Evolutionary conservation across 2,329 filamentous ascomycete species (phyloP).

Genomic region (Aspergillus aculeatinus): DNA sequence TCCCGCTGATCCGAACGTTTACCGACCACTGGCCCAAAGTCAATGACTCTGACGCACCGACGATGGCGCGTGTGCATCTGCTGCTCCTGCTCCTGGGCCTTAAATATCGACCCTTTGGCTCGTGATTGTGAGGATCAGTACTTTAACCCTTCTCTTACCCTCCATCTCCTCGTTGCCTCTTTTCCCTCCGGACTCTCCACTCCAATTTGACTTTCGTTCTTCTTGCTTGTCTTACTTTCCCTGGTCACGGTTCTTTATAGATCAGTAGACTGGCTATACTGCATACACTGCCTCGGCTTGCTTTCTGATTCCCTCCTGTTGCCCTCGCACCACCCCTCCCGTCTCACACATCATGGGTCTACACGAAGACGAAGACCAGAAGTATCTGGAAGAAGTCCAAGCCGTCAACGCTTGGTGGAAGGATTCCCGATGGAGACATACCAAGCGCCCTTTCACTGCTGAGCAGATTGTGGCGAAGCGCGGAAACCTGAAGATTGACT

Average conservation of each 20-base stretch:
- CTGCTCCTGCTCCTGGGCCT: conserved; percentile 7
- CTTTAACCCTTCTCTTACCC: conserved; percentile 8
- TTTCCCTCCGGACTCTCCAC: conserved; percentile 5
- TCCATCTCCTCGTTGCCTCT: not conserved
- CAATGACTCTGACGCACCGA: conserved; percentile 25
- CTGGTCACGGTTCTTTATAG: not conserved
- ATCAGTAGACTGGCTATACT: conserved; percentile 9
- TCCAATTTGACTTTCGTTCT: conserved; percentile 1
- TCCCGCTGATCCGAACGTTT: conserved; percentile 44
- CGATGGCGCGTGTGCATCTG: conserved; percentile 29
- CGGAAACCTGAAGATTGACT: conserved; percentile 85
- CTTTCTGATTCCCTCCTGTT: conserved; percentile 11
- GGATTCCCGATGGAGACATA: conserved; percentile 87
- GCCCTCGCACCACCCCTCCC: not conserved
- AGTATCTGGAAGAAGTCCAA: conserved; percentile 79
- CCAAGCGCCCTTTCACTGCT: conserved; percentile 87
- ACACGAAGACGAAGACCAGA: conserved; percentile 66
- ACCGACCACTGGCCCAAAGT: conserved; percentile 29
- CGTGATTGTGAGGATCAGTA: conserved; percentile 24
- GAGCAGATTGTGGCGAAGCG: conserved; percentile 97
- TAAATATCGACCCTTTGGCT: conserved; percentile 34
- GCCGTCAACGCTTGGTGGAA: conserved; percentile 93
- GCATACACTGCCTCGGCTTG: conserved; percentile 4
- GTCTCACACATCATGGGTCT: conserved; percentile 36
- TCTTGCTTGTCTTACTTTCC: conserved; percentile 6